Evolutionary conservation across 495 filamentous ascomycete species (phyloP).

Genomic region (Aspergillus leporis): DNA sequence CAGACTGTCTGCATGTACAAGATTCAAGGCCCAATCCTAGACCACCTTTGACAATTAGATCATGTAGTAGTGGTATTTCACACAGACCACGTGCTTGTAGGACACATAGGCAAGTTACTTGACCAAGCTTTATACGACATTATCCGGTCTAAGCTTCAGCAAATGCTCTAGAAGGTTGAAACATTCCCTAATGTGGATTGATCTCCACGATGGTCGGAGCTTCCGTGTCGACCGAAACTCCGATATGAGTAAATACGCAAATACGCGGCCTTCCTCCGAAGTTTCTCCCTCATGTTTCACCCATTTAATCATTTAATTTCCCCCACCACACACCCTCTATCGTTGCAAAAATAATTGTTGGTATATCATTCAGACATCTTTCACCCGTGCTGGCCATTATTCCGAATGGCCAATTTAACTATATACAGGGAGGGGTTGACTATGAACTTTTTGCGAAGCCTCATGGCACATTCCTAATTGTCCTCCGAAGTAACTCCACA

Average conservation of each 20-base stretch:
- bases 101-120: no score
- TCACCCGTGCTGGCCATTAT: no score
- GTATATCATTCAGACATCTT: background rate
- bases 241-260: background rate
- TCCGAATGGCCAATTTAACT: no score
- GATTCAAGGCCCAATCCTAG: no score
- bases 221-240: conserved; percentile 12
- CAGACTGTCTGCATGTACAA: no score
- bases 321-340: background rate
- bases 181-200: background rate
- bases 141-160: background rate
- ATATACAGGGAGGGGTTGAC: no score
- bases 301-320: background rate
- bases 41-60: no score
- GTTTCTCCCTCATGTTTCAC: background rate
- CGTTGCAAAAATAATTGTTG: background rate
- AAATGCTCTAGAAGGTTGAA: background rate
- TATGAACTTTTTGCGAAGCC: no score
- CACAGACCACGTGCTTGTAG: no score
- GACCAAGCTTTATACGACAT: background rate
- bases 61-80: no score
- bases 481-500: background rate
- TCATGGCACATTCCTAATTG: background rate
- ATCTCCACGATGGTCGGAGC: background rate
- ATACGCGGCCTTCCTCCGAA: background rate